Evolutionary conservation across 176 grass and related monocot genomes (phyloP).

Genomic region (Oryza nivara): DNA sequence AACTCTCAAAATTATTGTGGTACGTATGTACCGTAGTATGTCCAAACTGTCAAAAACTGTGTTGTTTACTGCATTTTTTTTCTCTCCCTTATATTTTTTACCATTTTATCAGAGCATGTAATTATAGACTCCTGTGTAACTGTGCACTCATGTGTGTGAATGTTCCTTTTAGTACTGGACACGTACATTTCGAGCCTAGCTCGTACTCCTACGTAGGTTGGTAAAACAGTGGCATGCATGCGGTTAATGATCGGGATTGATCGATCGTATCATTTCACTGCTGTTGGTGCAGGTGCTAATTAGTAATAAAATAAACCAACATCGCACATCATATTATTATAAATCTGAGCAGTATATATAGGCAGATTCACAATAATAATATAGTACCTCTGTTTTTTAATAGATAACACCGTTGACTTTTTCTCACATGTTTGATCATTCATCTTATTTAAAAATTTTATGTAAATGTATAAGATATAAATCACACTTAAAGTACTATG

Average conservation of each 20-base stretch:
- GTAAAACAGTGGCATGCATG: constrained; percentile 4
- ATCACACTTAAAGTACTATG: no score
- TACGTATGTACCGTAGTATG: background rate
- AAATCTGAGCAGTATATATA: no score
- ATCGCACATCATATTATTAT: no score
- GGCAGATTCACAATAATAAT: no score
- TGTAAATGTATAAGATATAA: no score
- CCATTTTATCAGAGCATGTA: background rate
- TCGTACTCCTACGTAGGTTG: background rate
- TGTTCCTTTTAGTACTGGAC: background rate
- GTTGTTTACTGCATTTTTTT: background rate
- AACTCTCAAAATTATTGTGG: background rate
- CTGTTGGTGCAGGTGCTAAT: no score
- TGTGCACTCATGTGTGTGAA: background rate
- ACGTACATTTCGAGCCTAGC: background rate
- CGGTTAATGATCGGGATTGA: background rate
- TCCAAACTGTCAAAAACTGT: background rate
- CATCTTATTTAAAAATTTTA: no score
- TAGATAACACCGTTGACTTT: no score
- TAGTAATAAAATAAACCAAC: no score
- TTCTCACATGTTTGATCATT: no score
- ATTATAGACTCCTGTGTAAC: background rate
- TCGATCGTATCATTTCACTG: background rate
- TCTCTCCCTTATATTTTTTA: background rate
- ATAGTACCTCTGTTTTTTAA: no score